These are phyloP conservation scores for Cryptomeria japonica DNA, from an alignment of 75 land plant species.

Conservation along the genomic window DNA sequence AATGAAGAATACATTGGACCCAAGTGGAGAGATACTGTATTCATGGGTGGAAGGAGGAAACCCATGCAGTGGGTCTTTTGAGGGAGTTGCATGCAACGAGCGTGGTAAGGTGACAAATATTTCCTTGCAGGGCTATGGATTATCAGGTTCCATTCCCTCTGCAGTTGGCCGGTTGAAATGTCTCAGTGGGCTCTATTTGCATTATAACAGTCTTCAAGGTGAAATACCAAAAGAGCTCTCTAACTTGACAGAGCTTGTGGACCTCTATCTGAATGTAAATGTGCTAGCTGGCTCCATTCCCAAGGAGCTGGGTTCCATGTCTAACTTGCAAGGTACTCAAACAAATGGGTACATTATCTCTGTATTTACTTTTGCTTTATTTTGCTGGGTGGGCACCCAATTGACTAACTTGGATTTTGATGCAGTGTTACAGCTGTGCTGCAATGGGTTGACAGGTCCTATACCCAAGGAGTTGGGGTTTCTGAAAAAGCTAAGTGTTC, in stretches of 20 bases:
- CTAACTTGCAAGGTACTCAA: slow-evolving; percentile 73
- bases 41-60: slow-evolving; percentile 64
- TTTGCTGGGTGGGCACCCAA: slow-evolving; percentile 4
- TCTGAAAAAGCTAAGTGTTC: slow-evolving; percentile 58
- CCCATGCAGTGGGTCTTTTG: slow-evolving; percentile 67
- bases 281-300: slow-evolving; percentile 78
- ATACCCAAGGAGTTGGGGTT: slow-evolving; percentile 64
- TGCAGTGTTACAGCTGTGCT: slow-evolving; percentile 87
- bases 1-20: slow-evolving; percentile 72
- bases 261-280: slow-evolving; percentile 86
- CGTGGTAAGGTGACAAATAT: slow-evolving; percentile 72
- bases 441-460: slow-evolving; percentile 61
- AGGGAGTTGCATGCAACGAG: slow-evolving; percentile 76
- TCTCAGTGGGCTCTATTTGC: slow-evolving; percentile 77
- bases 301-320: slow-evolving; percentile 66
- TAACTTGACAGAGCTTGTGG: slow-evolving; percentile 50
- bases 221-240: slow-evolving; percentile 68
- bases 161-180: slow-evolving; percentile 53
- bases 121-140: slow-evolving; percentile 73
- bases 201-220: slow-evolving; percentile 77
- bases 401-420: slow-evolving; percentile 8
- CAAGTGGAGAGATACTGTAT: slow-evolving; percentile 38
- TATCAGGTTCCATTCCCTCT: slow-evolving; percentile 62
- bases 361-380: neutral
- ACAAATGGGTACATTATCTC: neutral